Conservation (phyloP, 768 basidiomycete genomes). For the Suillus brevipes region DNA sequence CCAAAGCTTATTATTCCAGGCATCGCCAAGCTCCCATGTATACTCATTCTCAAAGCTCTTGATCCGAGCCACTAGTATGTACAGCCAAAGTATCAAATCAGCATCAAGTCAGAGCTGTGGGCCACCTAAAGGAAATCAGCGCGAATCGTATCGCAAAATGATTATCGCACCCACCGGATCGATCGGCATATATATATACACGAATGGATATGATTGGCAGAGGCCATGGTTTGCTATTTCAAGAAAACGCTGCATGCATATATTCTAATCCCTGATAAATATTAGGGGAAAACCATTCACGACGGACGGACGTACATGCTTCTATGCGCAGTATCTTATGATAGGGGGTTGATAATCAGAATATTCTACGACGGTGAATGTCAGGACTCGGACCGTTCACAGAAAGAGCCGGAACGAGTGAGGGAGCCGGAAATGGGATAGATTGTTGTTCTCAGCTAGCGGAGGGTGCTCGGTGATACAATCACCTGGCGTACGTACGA, state of each 20-base stretch:
- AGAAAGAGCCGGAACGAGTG: background rate
- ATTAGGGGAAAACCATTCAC: background rate
- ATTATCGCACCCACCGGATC: background rate
- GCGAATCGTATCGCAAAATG: background rate
- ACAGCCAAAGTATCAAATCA: background rate
- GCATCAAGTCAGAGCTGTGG: background rate
- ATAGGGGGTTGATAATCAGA: background rate
- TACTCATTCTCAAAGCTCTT: background rate
- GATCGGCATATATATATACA: background rate
- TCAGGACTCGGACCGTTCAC: background rate
- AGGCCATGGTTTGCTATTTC: background rate
- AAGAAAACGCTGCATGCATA: background rate
- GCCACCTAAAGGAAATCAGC: background rate
- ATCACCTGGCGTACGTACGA: background rate
- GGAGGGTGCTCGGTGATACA: background rate
- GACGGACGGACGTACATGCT: background rate
- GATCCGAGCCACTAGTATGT: background rate
- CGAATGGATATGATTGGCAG: background rate
- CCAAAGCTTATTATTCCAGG: background rate
- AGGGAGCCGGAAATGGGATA: background rate
- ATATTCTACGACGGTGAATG: background rate
- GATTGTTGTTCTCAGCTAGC: background rate
- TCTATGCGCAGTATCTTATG: background rate
- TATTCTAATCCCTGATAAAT: no score
- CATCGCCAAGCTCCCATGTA: background rate